Evolutionary conservation across 192 early-diverging fungal species (phyloP).

Genomic region (Radiomyces spectabilis): DNA sequence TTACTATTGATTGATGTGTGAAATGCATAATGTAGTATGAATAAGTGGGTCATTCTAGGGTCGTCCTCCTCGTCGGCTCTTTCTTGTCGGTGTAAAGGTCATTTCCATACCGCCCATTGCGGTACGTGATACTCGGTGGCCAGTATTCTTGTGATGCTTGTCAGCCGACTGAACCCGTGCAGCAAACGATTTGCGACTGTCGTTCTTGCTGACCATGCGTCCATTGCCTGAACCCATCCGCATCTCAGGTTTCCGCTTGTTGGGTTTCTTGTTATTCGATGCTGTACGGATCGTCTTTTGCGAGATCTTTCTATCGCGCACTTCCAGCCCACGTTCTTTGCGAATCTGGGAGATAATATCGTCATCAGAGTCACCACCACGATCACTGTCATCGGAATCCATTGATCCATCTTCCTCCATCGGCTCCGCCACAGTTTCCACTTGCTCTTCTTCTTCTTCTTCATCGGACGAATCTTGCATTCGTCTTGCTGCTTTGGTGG

Average conservation of each 20-base stretch:
- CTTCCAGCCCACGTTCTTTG: constrained; percentile 18
- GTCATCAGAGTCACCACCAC: constrained; percentile 33
- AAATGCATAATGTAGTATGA: too few relatives aligned
- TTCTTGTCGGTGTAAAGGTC: constrained; percentile 30
- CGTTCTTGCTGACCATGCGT: constrained; percentile 1
- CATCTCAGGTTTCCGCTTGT: constrained; percentile 16
- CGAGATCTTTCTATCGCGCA: constrained; percentile 8
- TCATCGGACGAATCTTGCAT: not conserved
- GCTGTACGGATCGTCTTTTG: constrained; percentile 11
- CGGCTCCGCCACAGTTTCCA: constrained; percentile 10
- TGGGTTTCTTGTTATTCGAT: constrained; percentile 12
- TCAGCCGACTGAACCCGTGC: constrained; percentile 10
- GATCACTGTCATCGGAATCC: constrained; percentile 19
- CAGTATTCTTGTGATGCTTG: constrained; percentile 3
- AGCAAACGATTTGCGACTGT: constrained; percentile 21
- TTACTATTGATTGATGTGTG: too few relatives aligned
- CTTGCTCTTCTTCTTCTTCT: constrained; percentile 19
- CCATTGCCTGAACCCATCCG: constrained; percentile 8
- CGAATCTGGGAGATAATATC: constrained; percentile 27
- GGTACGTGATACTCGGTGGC: constrained; percentile 25
- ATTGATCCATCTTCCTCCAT: constrained; percentile 12
- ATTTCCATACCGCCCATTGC: constrained; percentile 38
- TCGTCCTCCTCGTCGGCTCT: not conserved
- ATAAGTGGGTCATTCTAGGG: too few relatives aligned
- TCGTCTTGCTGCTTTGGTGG: constrained; percentile 13